Evolutionary conservation across 306 rosid species (phyloP).

Genomic region (Sophora flavescens): DNA sequence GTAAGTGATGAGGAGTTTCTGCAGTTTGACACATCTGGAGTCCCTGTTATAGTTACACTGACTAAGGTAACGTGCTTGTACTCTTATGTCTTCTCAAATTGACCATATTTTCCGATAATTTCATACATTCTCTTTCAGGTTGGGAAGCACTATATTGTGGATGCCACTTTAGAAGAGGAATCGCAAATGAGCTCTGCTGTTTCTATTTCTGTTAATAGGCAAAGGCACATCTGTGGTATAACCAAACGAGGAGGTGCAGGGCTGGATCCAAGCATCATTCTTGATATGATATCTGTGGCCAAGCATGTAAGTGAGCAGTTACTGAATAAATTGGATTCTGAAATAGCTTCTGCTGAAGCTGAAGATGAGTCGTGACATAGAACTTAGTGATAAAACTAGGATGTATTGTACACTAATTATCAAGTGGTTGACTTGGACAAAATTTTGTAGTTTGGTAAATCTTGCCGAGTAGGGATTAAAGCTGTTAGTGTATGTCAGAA

Average conservation of each 20-base stretch:
- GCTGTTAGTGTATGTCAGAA: neutral
- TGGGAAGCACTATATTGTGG: slow-evolving; percentile 85
- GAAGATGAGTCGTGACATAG: slow-evolving; percentile 63
- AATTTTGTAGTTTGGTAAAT: slow-evolving; percentile 26
- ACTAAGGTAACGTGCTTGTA: slow-evolving; percentile 65
- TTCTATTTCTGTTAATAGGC: slow-evolving; percentile 73
- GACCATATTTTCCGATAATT: slow-evolving; percentile 1
- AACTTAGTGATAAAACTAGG: slow-evolving; percentile 17
- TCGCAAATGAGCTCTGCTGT: slow-evolving; percentile 90
- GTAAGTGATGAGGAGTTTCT: slow-evolving; percentile 88
- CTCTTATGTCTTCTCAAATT: slow-evolving; percentile 19
- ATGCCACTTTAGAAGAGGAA: slow-evolving; percentile 90
- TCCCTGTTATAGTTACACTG: slow-evolving; percentile 85
- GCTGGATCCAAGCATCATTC: slow-evolving; percentile 80
- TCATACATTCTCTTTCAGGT: slow-evolving; percentile 54
- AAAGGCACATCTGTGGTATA: slow-evolving; percentile 78
- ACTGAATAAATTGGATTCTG: slow-evolving; percentile 73
- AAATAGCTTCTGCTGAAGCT: slow-evolving; percentile 89
- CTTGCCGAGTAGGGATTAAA: neutral
- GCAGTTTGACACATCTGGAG: slow-evolving; percentile 84
- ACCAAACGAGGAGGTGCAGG: slow-evolving; percentile 88
- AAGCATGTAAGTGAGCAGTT: slow-evolving; percentile 76
- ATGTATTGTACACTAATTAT: slow-evolving; percentile 26
- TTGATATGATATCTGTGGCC: slow-evolving; percentile 88
- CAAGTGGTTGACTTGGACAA: neutral